Conservation (phyloP, 2,329 filamentous ascomycete genomes). For the Fusarium scirpi region DNA sequence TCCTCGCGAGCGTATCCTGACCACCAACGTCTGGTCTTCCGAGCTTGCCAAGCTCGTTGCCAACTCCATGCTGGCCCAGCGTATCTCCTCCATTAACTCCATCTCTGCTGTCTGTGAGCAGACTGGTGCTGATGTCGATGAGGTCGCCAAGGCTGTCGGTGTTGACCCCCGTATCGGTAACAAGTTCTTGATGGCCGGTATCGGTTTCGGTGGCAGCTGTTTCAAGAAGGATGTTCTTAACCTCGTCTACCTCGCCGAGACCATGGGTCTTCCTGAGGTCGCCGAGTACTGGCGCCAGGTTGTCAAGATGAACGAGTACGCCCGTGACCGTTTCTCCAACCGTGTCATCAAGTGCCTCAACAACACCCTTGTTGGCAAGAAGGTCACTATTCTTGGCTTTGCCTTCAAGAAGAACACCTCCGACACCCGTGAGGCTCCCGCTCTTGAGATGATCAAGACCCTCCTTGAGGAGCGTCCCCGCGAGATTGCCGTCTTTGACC, state of each 20-base stretch:
- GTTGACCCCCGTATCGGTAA: slow-evolving; percentile 78
- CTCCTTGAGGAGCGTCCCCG: slow-evolving; percentile 73
- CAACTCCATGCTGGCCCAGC: slow-evolving; percentile 84
- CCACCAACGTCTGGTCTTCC: slow-evolving; percentile 80
- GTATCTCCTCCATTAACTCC: slow-evolving; percentile 84
- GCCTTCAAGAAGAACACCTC: slow-evolving; percentile 85
- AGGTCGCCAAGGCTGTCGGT: slow-evolving; percentile 76
- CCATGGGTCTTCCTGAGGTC: slow-evolving; percentile 76
- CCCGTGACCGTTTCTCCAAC: slow-evolving; percentile 75
- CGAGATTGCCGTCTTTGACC: slow-evolving; percentile 77
- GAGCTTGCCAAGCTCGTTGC: slow-evolving; percentile 83
- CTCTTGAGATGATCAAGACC: slow-evolving; percentile 74
- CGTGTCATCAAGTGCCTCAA: slow-evolving; percentile 75
- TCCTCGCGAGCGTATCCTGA: slow-evolving; percentile 73
- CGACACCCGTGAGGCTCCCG: slow-evolving; percentile 78
- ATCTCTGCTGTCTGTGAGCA: slow-evolving; percentile 84
- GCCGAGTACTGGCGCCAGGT: slow-evolving; percentile 81
- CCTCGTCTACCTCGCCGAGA: slow-evolving; percentile 79
- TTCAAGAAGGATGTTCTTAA: slow-evolving; percentile 85
- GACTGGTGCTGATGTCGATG: slow-evolving; percentile 80
- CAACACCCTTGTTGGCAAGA: slow-evolving; percentile 76
- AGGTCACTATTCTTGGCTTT: slow-evolving; percentile 78
- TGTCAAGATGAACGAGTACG: slow-evolving; percentile 81
- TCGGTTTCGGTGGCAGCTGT: slow-evolving; percentile 84
- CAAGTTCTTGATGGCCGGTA: slow-evolving; percentile 78